Evolutionary conservation across 2,329 filamentous ascomycete species (phyloP).

Genomic region (Fusarium sp.): DNA sequence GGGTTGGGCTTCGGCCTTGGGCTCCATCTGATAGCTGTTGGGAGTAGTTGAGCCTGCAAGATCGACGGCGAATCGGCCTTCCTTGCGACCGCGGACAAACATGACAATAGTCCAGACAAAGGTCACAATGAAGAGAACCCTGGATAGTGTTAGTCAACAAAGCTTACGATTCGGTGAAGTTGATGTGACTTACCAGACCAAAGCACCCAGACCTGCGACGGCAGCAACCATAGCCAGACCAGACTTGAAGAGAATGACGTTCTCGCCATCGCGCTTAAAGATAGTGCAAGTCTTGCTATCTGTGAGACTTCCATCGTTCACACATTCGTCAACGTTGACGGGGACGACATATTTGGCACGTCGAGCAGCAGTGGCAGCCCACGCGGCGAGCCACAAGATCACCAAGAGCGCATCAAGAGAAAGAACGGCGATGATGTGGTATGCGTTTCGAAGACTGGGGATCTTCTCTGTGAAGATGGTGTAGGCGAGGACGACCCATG

Average conservation of each 20-base stretch:
- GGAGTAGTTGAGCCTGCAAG: constrained; percentile 12
- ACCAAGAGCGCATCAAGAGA: constrained; percentile 57
- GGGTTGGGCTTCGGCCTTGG: constrained; percentile 45
- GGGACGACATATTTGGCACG: constrained; percentile 52
- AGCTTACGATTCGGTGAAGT: fast-evolving
- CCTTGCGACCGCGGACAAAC: constrained; percentile 53
- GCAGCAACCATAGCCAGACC: constrained; percentile 53
- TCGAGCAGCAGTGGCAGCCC: constrained; percentile 53
- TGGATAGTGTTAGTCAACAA: constrained; percentile 25
- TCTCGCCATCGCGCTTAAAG: constrained; percentile 34
- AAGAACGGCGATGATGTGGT: constrained; percentile 59
- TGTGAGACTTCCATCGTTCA: constrained; percentile 53
- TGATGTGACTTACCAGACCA: constrained; percentile 52
- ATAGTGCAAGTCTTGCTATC: constrained; percentile 53
- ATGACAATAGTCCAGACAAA: constrained; percentile 51
- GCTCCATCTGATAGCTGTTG: constrained; percentile 50
- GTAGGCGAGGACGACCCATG: constrained; percentile 58
- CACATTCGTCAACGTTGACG: constrained; percentile 47
- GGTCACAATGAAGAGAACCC: constrained; percentile 53
- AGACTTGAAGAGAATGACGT: constrained; percentile 50
- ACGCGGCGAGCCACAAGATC: constrained; percentile 61
- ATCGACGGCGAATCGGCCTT: constrained; percentile 49
- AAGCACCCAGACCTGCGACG: constrained; percentile 57
- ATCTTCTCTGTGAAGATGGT: constrained; percentile 55
- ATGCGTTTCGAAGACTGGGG: constrained; percentile 47